Evolutionary conservation across 2,329 filamentous ascomycete genomes (phyloP).

Genomic region (Kalmusia sp.): DNA sequence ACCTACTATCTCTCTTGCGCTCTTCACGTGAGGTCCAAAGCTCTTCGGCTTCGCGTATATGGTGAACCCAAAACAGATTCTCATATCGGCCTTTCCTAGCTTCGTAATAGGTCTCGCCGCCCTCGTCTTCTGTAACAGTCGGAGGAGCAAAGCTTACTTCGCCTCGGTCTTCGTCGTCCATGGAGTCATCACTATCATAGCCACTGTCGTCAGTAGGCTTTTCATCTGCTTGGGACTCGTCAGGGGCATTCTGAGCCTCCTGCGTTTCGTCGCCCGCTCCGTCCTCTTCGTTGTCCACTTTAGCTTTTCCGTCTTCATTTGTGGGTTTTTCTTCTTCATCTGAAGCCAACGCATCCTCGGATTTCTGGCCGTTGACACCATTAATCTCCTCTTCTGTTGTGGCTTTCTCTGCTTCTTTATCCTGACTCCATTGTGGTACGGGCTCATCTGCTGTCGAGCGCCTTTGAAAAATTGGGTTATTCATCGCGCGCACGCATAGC

Average conservation of each 20-base stretch:
- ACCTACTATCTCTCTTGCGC: slow-evolving; percentile 11
- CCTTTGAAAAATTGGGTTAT: slow-evolving; percentile 18
- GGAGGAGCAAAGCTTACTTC: slow-evolving; percentile 4
- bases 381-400: background rate
- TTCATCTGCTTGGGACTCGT: background rate
- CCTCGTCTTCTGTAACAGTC: background rate
- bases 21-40: slow-evolving; percentile 19
- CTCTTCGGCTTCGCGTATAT: slow-evolving; percentile 16
- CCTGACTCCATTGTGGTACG: background rate
- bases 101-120: background rate
- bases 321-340: background rate
- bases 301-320: background rate
- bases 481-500: slow-evolving; percentile 15
- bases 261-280: background rate
- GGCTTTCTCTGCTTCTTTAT: background rate
- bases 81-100: slow-evolving; percentile 13
- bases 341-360: background rate
- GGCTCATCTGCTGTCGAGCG: background rate
- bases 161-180: slow-evolving; percentile 13
- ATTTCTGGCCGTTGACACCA: too few species aligned
- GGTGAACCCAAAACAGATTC: slow-evolving; percentile 14
- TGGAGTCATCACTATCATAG: slow-evolving; percentile 12
- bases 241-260: background rate
- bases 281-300: background rate
- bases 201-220: background rate